Percentiles rank a stretch among this genome's conserved stretches.
Conservation (phyloP, 2,329 filamentous ascomycete species). For the Pyrenophora graminea region DNA sequence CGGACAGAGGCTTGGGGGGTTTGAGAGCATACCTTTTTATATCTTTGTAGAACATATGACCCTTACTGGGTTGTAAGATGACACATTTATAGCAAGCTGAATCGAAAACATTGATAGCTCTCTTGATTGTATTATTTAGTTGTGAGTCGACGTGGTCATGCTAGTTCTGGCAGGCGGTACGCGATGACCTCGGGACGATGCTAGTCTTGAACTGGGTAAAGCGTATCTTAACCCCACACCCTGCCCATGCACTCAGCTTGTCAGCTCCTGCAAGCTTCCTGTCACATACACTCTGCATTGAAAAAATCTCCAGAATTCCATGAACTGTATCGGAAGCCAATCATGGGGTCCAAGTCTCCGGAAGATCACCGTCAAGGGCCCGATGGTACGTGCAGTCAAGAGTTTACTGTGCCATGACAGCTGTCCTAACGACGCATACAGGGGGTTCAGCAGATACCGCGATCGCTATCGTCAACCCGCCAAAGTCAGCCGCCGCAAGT, state of each 20-base stretch:
- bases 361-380: conserved; percentile 41
- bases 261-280: background rate
- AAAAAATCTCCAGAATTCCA: conserved; percentile 1
- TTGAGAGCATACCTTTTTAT: no score
- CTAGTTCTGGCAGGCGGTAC: background rate
- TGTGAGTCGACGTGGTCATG: background rate
- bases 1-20: no score
- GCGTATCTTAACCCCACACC: background rate
- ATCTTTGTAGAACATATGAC: no score
- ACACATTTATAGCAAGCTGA: no score
- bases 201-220: background rate
- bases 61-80: no score
- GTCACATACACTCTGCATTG: background rate
- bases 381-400: conserved; percentile 30
- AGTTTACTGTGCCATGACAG: background rate
- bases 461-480: conserved; percentile 38
- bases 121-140: no score
- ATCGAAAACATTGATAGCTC: no score
- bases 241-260: background rate
- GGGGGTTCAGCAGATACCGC: conserved; percentile 30
- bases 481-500: conserved; percentile 41
- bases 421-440: conserved; percentile 27
- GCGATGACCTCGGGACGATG: no score
- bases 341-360: conserved; percentile 48
- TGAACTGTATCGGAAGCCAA: conserved; percentile 3